These are phyloP conservation scores for Alnus rubra DNA, from an alignment of 306 rosid species.

Conservation along the genomic window DNA sequence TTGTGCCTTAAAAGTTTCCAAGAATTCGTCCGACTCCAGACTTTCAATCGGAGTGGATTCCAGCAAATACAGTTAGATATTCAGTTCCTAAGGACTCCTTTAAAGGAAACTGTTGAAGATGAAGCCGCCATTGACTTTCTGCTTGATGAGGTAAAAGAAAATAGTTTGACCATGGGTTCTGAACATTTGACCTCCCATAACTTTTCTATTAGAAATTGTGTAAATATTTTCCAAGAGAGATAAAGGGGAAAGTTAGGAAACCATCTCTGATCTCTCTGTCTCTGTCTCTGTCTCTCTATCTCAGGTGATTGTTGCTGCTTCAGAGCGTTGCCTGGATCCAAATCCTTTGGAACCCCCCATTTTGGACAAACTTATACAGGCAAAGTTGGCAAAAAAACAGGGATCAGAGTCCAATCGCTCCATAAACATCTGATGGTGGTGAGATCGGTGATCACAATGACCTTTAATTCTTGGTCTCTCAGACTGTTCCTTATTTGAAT, in stretches of 20 bases:
- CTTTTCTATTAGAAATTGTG: not conserved
- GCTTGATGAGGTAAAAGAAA: conserved; percentile 78
- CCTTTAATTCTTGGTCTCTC: conserved; percentile 5
- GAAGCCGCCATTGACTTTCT: conserved; percentile 88
- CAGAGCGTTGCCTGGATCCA: conserved; percentile 93
- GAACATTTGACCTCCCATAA: conserved; percentile 1
- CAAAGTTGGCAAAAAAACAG: conserved; percentile 65
- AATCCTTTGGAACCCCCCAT: conserved; percentile 83
- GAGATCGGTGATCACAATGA: conserved; percentile 10
- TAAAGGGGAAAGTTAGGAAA: not conserved
- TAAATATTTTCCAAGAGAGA: not conserved
- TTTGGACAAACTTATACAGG: conserved; percentile 79
- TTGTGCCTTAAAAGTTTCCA: conserved; percentile 85
- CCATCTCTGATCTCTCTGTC: not conserved
- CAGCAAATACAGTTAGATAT: conserved; percentile 94
- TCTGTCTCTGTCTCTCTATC: no score
- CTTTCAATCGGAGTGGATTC: conserved; percentile 93
- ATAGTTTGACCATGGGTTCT: conserved; percentile 5
- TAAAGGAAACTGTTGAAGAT: conserved; percentile 80
- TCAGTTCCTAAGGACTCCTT: conserved; percentile 74
- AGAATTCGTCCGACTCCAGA: conserved; percentile 84
- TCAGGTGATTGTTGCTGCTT: conserved; percentile 86
- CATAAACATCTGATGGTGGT: conserved; percentile 28
- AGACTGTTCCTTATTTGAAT: not conserved
- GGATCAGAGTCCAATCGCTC: conserved; percentile 49